Evolutionary conservation across 1,284 basidiomycete species (phyloP), one percentile per base, ranked within the genome.

Genomic region (Ceratobasidium theobromae): DNA sequence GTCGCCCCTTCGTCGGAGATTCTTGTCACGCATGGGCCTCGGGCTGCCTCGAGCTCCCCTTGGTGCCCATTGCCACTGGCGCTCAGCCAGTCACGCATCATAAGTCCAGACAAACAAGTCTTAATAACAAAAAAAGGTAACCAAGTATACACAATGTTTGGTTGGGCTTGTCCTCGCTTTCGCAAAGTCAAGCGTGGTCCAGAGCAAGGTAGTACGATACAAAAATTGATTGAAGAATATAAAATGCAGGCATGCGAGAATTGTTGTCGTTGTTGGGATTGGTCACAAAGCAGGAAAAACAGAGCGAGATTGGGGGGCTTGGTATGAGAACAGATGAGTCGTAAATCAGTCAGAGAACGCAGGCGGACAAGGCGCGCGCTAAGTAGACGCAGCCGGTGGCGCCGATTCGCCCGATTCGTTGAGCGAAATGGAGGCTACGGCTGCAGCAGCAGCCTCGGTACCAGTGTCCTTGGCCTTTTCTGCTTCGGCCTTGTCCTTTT

Each of bases 401-500:
- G n/a, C n/a, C n/a, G n/a, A n/a, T n/a, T n/a, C n/a, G n/a, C n/a
- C n/a, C n/a, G n/a, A n/a, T n/a, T n/a, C n/a, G 51, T 53, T 30
- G 51, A 53, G 21, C 51, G 51, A 53, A 30, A 53, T 77, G 0
- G 76, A 71, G 65, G 75, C 73, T 3, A 73, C 74, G 40, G 58
- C 16, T 70, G 69, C 38, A 73, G 72, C 54, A 53, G 41, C 72
- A 32, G 71, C 71, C n/a, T n/a, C n/a, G n/a, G n/a, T n/a, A n/a
- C n/a, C n/a, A n/a, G n/a, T n/a, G n/a, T n/a, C n/a, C n/a, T n/a
- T n/a, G n/a, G n/a, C n/a, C n/a, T n/a, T n/a, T n/a, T n/a, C n/a
- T n/a, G 68, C 68, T 28, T 74, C 71, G 67, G 76, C 76, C 72
- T 79, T 81, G 60, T 79, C 76, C 41, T 57, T 57, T 6, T 79